Conservation (phyloP, 1,139 yeast genomes). For the Ogataea hybrid region DNA sequence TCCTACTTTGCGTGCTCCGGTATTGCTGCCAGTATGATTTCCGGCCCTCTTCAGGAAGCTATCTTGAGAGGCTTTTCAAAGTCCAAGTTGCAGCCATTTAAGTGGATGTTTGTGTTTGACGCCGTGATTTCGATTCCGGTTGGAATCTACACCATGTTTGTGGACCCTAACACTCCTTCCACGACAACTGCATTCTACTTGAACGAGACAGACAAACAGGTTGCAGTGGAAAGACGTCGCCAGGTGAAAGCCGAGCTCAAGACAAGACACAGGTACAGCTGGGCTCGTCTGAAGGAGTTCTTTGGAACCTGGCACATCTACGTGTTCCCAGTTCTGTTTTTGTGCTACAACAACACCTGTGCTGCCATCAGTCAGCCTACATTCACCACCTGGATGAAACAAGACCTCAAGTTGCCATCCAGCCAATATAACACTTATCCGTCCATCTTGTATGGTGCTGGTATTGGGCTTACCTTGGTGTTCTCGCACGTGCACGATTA, state of each 20-base stretch:
- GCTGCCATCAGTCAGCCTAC: conserved; percentile 46
- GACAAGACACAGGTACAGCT: conserved; percentile 40
- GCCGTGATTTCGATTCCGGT: conserved; percentile 58
- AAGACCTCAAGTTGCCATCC: conserved; percentile 39
- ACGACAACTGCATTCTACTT: conserved; percentile 55
- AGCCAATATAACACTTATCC: conserved; percentile 48
- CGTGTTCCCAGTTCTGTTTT: conserved; percentile 41
- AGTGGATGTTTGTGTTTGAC: conserved; percentile 70
- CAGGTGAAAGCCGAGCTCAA: conserved; percentile 37
- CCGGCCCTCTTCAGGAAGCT: conserved; percentile 60
- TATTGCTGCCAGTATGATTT: conserved; percentile 57
- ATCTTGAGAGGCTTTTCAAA: conserved; percentile 19
- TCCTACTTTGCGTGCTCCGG: conserved; percentile 63
- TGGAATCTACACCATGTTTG: conserved; percentile 58
- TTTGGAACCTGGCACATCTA: conserved; percentile 54
- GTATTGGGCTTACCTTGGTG: conserved; percentile 38
- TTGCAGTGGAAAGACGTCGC: conserved; percentile 53
- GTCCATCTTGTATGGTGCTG: conserved; percentile 43
- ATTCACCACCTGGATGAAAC: conserved; percentile 54
- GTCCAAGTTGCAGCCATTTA: conserved; percentile 58
- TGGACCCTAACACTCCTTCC: conserved; percentile 68
- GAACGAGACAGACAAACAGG: conserved; percentile 60
- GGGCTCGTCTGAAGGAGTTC: conserved; percentile 32
- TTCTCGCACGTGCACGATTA: conserved; percentile 45
- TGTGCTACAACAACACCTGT: conserved; percentile 49